phyloP scores from a whole-genome alignment of 306 rosid genomes.

The Abrus pulchellus region DNA sequence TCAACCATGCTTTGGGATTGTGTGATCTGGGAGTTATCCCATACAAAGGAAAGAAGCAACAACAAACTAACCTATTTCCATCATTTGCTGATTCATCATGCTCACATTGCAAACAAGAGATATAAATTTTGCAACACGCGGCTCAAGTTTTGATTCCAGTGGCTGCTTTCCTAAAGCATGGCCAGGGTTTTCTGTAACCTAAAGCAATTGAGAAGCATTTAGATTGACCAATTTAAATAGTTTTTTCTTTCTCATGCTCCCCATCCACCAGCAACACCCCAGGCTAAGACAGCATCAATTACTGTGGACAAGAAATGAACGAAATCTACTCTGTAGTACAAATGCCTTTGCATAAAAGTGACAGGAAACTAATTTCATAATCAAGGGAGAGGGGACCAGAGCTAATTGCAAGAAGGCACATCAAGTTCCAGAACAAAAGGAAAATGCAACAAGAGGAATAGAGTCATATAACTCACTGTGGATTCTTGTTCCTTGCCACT shows the following conservation, averaged over 20 bases:
- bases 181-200: slow-evolving; percentile 61
- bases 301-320: slow-evolving; percentile 14
- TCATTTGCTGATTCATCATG: slow-evolving; percentile 99
- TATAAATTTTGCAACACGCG: slow-evolving; percentile 77
- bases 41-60: slow-evolving; percentile 29
- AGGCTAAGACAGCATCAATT: slow-evolving; percentile 25
- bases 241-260: slow-evolving; percentile 9
- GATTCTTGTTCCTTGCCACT: slow-evolving; percentile 62
- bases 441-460: slow-evolving; percentile 30
- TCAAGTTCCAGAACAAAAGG: slow-evolving; percentile 35
- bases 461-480: slow-evolving; percentile 66
- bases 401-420: slow-evolving; percentile 20
- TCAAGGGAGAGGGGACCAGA: neutral
- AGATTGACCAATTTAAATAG: slow-evolving; percentile 36
- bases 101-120: slow-evolving; percentile 89
- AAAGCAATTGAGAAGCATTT: slow-evolving; percentile 49
- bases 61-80: slow-evolving; percentile 90
- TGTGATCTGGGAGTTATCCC: slow-evolving; percentile 38
- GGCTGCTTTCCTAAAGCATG: slow-evolving; percentile 65
- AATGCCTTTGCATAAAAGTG: slow-evolving; percentile 10
- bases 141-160: slow-evolving; percentile 75
- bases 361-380: slow-evolving; percentile 23
- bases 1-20: slow-evolving; percentile 41
- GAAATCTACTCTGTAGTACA: neutral
- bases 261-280: slow-evolving; percentile 14